A percentile compares a stretch with the other conserved stretches of the same genome.
Conservation (phyloP, 2,329 filamentous ascomycete genomes). For the Scytalidium sp. region DNA sequence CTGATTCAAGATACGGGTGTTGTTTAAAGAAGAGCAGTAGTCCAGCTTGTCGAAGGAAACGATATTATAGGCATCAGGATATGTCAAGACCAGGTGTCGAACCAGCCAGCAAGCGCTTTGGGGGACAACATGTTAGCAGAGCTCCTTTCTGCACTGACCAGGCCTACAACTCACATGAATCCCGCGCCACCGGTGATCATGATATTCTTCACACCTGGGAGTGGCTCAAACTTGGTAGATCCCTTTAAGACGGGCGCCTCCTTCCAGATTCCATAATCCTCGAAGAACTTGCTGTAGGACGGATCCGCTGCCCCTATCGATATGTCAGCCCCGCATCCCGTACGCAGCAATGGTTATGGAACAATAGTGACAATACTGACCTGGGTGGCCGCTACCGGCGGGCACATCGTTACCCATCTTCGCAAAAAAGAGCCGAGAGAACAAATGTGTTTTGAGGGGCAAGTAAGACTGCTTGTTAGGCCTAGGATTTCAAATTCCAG, state of each 20-base stretch:
- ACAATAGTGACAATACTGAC: no score
- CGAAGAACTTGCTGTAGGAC: slow-evolving; percentile 37
- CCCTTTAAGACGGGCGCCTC: slow-evolving; percentile 68
- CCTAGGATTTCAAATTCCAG: no score
- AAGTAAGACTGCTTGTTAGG: no score
- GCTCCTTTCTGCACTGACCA: slow-evolving; percentile 6
- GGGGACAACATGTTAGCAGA: slow-evolving; percentile 10
- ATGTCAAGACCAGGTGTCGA: slow-evolving; percentile 72
- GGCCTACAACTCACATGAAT: slow-evolving; percentile 64
- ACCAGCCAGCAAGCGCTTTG: slow-evolving; percentile 79
- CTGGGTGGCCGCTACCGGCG: not conserved
- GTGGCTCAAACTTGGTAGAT: slow-evolving; percentile 66
- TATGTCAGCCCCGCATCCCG: not conserved
- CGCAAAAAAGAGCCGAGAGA: not conserved
- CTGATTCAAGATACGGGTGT: slow-evolving; percentile 66
- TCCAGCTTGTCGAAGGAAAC: slow-evolving; percentile 84
- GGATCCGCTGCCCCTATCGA: not conserved
- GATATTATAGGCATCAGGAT: slow-evolving; percentile 72
- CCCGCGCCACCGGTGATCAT: slow-evolving; percentile 82
- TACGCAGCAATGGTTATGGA: no score
- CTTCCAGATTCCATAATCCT: slow-evolving; percentile 66
- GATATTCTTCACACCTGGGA: slow-evolving; percentile 71
- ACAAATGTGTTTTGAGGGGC: no score
- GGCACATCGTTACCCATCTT: not conserved
- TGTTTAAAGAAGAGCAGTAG: slow-evolving; percentile 78